Evolutionary conservation across 768 basidiomycete species (phyloP).

Genomic region (Paxillus ammoniavirescens): DNA sequence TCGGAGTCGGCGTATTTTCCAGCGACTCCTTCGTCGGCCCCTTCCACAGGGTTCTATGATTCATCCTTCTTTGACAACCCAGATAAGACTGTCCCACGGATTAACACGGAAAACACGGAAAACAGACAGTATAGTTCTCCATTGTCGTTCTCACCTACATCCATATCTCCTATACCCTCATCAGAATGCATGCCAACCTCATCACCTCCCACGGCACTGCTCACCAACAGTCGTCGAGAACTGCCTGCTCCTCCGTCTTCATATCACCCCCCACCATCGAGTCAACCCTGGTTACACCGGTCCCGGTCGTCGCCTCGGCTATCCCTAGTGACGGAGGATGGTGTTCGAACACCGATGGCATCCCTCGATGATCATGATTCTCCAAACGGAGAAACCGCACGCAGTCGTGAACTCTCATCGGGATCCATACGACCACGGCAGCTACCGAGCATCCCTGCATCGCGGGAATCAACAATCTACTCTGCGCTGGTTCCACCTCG

Average conservation of each 20-base stretch:
- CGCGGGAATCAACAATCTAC: conserved; percentile 15
- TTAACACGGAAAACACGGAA: conserved; percentile 5
- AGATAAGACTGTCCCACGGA: conserved; percentile 11
- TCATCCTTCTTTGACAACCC: conserved; percentile 21
- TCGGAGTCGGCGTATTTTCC: conserved; percentile 49
- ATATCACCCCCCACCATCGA: conserved; percentile 28
- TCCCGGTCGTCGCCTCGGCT: conserved; percentile 39
- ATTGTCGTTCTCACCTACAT: conserved; percentile 17
- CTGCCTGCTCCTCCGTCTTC: conserved; percentile 31
- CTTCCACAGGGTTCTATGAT: conserved; percentile 34
- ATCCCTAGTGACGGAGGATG: conserved; percentile 15
- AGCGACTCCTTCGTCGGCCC: conserved; percentile 38
- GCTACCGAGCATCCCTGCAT: conserved; percentile 32
- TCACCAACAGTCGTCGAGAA: conserved; percentile 20
- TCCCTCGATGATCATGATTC: conserved; percentile 19
- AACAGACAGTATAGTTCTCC: conserved; percentile 14
- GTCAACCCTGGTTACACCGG: conserved; percentile 30
- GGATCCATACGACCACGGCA: conserved; percentile 24
- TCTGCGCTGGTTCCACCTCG: conserved; percentile 14
- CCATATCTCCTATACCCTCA: conserved; percentile 29
- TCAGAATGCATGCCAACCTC: conserved; percentile 29
- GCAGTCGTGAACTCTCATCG: conserved; percentile 19
- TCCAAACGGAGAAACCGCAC: conserved; percentile 6
- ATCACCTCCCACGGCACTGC: conserved; percentile 18
- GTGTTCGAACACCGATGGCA: conserved; percentile 11